Base-by-base conservation (phyloP, 225 moss, liverwort and hornwort species). In the Straminergon stramineum region DNA sequence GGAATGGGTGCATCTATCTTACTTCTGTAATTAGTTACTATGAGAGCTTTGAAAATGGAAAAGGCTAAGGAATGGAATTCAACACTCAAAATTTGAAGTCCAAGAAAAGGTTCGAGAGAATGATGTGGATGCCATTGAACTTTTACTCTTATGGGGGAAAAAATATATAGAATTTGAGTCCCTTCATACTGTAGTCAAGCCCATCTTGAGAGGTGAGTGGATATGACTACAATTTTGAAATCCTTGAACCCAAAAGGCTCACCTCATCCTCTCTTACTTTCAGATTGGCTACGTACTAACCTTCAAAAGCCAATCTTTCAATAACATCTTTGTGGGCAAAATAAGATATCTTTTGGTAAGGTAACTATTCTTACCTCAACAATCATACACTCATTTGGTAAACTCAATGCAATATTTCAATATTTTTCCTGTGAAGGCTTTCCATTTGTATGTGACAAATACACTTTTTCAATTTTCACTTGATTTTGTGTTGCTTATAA, bases 341-440 rank as follows among this genome's bases (percentile, higher is more conserved):
- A 17, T 6, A 45, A 28, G 3, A 28, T 6, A 3, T 73, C 9
- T 27, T 43, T 73, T 17, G 5, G 0, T 15, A 1, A 0, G 0
- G 0, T 41, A 71, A 41, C 27, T 3, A 27, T 9, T 71, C 3
- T 41, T 27, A 15, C 5, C 5, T 71, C 27, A 41, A 43, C 71
- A 71, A 71, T 41, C 43, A 14, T 69, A n/a, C 13, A 69, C 6
- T 74, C 11, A 6, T 45, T 48, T 48, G 18, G 1, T 48, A 73
- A 73, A 73, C 11, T 75, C 10, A 30, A 48, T 75, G 45, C 6
- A 45, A 2, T 73, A 27, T 43, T 43, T 73, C 6, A 45, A 2
- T 73, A 27, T 43, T 43, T 73, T 73, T 13, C 1, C 1, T 15
- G 3, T 43, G 15, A 27, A 27, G 5, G 13, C 15, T 71, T 27